phyloP scores from a whole-genome alignment of 768 basidiomycete genomes.

The Mycena vitilis region DNA sequence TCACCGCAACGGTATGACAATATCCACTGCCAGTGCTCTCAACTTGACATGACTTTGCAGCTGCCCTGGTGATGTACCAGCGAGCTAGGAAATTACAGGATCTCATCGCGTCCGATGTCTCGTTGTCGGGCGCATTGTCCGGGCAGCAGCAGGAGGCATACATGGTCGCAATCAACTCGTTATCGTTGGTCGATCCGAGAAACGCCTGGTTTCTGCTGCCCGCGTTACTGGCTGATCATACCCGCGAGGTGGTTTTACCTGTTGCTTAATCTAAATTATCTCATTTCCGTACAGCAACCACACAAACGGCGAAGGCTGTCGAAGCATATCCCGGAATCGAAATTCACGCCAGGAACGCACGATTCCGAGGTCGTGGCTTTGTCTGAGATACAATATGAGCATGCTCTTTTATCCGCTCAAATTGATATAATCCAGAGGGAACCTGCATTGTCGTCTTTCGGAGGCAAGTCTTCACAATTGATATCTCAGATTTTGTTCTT shows the following conservation, averaged over 20 bases:
- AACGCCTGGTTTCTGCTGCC: conserved; percentile 88
- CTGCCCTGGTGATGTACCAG: conserved; percentile 93
- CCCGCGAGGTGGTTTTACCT: conserved; percentile 56
- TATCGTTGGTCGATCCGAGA: conserved; percentile 83
- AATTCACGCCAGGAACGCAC: conserved; percentile 68
- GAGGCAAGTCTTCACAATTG: conserved; percentile 62
- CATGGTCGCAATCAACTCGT: conserved; percentile 87
- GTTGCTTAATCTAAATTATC: conserved; percentile 33
- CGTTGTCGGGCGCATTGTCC: conserved; percentile 57
- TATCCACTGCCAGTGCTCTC: conserved; percentile 33
- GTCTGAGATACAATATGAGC: conserved; percentile 82
- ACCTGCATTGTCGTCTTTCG: conserved; percentile 66
- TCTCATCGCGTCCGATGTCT: conserved; percentile 53
- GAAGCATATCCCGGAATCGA: conserved; percentile 82
- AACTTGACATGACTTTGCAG: conserved; percentile 54
- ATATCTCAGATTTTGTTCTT: conserved; percentile 17
- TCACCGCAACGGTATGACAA: conserved; percentile 84
- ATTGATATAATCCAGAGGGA: conserved; percentile 80
- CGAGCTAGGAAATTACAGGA: conserved; percentile 84
- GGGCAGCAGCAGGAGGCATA: conserved; percentile 85
- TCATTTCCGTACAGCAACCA: conserved; percentile 52
- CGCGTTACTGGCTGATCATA: conserved; percentile 55
- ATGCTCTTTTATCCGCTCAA: conserved; percentile 80
- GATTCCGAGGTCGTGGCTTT: conserved; percentile 86
- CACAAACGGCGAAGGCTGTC: conserved; percentile 80